Evolutionary conservation across 768 basidiomycete species (phyloP), one percentile per base, ranked within the genome.

Genomic region (Cystobasidium onofrii): DNA sequence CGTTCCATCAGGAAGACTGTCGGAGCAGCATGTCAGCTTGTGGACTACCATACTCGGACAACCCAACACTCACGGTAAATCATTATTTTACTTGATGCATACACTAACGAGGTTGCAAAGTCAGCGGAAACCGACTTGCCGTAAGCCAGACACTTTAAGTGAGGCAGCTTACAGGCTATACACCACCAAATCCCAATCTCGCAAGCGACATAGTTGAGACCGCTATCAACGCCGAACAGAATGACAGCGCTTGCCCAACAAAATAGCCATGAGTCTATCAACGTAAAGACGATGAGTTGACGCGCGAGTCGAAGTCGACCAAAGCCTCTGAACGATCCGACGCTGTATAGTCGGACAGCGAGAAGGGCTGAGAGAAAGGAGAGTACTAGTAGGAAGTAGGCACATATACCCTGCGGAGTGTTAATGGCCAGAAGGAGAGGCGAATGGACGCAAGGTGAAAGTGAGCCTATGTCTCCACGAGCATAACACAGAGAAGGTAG

Each of bases 131-230:
- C 46, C 4, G n/a, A n/a, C n/a, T n/a, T n/a, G n/a, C n/a, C n/a
- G n/a, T n/a, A n/a, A n/a, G n/a, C n/a, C n/a, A n/a, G n/a, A n/a
- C n/a, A n/a, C n/a, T n/a, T n/a, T n/a, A n/a, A n/a, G n/a, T n/a
- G n/a, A n/a, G n/a, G n/a, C 33, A 9, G 27, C 33, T 71, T 23
- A 27, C 7, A 36, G 44, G 65, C 44, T 33, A 76, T 72, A 39
- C 75, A 77, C 23, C 73, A 64, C 67, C 72, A 75, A 54, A 78
- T 78, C 1, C 76, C 77, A 10, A 72, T 62, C n/a, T 39, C 29
- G 46, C 77, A 78, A 0, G 76, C 55, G 0, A 43, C 61, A 1
- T 12, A 7, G 0, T 57, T 55, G 69, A 60, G 73, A 2, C 67
- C 61, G 0, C 74, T 75, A 0, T 76, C 77, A 23, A 78, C 70